Evolutionary conservation across 2,329 filamentous ascomycete genomes (phyloP).

Genomic region (Fusarium mexicanum): DNA sequence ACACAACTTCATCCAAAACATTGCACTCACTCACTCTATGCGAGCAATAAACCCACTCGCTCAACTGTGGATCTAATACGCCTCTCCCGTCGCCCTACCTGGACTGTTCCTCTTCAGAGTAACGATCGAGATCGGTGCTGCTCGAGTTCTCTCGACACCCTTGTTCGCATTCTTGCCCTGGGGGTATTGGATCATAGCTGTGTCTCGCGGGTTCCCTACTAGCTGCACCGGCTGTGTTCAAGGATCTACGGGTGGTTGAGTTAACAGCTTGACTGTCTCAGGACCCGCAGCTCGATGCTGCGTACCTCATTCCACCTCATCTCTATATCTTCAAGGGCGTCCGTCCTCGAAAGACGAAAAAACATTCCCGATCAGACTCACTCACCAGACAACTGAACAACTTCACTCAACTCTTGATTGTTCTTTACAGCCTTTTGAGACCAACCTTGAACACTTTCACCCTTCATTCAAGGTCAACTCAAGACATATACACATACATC

Average conservation of each 20-base stretch:
- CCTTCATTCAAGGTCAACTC: constrained; percentile 29
- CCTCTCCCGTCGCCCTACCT: constrained; percentile 45
- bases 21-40: constrained; percentile 30
- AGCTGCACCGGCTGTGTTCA: constrained; percentile 42
- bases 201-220: constrained; percentile 51
- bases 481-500: constrained; percentile 24
- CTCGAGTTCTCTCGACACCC: constrained; percentile 17
- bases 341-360: constrained; percentile 46
- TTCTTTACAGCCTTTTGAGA: constrained; percentile 27
- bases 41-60: constrained; percentile 39
- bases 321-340: constrained; percentile 55
- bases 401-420: constrained; percentile 28
- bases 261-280: constrained; percentile 50
- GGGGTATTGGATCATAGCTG: constrained; percentile 33
- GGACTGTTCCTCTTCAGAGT: constrained; percentile 1
- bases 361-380: constrained; percentile 50
- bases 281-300: constrained; percentile 44
- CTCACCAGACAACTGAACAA: constrained; percentile 28
- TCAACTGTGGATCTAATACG: constrained; percentile 39
- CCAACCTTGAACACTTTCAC: constrained; percentile 21
- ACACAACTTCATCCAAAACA: constrained; percentile 36
- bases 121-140: constrained; percentile 42
- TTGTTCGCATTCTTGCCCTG: constrained; percentile 49
- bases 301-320: constrained; percentile 50
- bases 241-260: constrained; percentile 48